Evolutionary conservation across 2,329 filamentous ascomycete species (phyloP), one percentile per base, ranked within the genome.

Genomic region (Aspergillus versicolor): DNA sequence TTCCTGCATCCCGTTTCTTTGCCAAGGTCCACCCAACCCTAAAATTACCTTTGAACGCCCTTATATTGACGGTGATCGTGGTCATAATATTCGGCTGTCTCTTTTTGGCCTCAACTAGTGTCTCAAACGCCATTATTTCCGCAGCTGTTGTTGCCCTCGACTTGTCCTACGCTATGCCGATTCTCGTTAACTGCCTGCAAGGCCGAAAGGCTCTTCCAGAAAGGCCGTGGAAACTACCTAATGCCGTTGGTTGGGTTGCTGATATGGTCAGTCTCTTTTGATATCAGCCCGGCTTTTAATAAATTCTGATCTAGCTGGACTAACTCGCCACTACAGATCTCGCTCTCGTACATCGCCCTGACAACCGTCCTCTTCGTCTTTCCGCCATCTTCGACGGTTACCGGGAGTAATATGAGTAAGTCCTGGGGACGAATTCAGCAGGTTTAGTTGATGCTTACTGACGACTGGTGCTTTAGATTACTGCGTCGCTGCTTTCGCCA

Each of bases 361-460:
- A 91, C 88, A 0, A 91, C 88, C 0, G 84, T 91, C 1, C 79
- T 92, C 0, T 91, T 91, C 73, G 80, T 91, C 17, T 90, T 91
- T 73, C 89, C 89, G 3, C 88, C 89, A 0, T 81, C 80, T 5
- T 67, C 86, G 3, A 87, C 87, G 0, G 86, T 88, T 2, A 85
- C 84, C 0, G 79, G 81, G 0, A 83, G 75, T 63, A 90, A 84
- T 74, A 91, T 91, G 88, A 92, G 82, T 82, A 75, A 65, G 78
- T 59, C 27, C 63, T 30, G 27, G 3, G 27, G 48, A 15, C 6
- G 30, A 19, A 30, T 21, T n/a, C 21, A 7, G 8, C 5, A 6
- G 27, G 27, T 9, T 30, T 11, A 30, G 8, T 4, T 30, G 27
- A 30, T 9, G 4, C 27, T 30, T 3, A 30, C 3, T 30, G 9